Base-by-base conservation (phyloP, 306 rosid species). In the Psophocarpus tetragonolobus region DNA sequence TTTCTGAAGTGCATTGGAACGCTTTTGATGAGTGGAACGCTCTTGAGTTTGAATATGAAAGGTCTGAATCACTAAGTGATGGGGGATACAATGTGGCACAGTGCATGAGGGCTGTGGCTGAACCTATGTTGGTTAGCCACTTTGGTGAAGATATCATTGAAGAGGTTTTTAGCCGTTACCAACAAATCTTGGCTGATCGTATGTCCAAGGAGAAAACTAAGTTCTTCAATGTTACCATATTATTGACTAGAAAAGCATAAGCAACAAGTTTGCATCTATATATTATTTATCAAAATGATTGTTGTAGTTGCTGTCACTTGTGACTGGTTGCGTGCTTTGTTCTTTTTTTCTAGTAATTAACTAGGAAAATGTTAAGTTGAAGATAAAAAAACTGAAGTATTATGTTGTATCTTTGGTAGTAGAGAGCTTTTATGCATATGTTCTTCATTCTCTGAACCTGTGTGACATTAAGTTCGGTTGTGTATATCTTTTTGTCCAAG, bases 121-220 rank as follows among this genome's bases (percentile, higher is more conserved):
- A 83, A 76, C 77, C 89, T 8, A 30, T 85, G 38, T 26, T 85
- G 2, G 9, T 68, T 24, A 73, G 83, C 21, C 89, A 85, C 15
- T 88, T 85, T n/a, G 88, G 88, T 18, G 85, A 78, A 41, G 68
- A 35, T 35, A 84, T 88, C 64, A 88, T 85, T 41, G 80, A 85
- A 1, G 81, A 85, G 21, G 71, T 81, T 13, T 88, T 81, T 12
- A n/a, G 53, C 0, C 84, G 86, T 8, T 83, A 72, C 30, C 75
- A 47, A 29, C 0, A 75, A 8, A 61, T 85, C 18, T 21, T 83
- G 17, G 47, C 51, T n/a, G 77, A 85, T 38, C 62, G 77, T 2
- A 78, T 88, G 83, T 71, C 83, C 0, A 85, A 83, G 63, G 86
- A 85, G 42, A 78, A 51, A 45, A 70, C 83, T 5, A 27, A 58